These are phyloP conservation scores for Trypanosoma cruzi DNA, from an alignment of 208 protist species.

Conservation along the genomic window DNA sequence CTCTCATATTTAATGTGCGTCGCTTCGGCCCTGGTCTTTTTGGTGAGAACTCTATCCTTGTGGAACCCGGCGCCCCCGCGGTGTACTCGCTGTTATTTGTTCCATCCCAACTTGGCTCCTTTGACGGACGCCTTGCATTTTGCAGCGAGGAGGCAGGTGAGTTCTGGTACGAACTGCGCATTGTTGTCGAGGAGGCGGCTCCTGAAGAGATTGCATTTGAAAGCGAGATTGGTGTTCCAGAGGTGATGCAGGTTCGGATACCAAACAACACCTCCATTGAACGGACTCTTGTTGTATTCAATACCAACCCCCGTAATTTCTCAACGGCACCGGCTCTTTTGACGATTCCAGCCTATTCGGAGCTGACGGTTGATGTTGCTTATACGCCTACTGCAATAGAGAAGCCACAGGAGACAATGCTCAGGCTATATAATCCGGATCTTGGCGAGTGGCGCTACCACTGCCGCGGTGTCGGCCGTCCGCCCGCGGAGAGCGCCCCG, in stretches of 20 bases:
- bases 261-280: conserved; percentile 72
- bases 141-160: conserved; percentile 90
- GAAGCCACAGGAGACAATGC: conserved; percentile 42
- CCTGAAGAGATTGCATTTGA: conserved; percentile 75
- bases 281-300: conserved; percentile 58
- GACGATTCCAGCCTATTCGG: conserved; percentile 52
- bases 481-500: conserved; percentile 49
- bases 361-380: conserved; percentile 57
- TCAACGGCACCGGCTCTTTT: conserved; percentile 40
- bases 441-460: conserved; percentile 86
- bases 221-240: conserved; percentile 70
- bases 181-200: conserved; percentile 69
- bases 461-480: conserved; percentile 63
- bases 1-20: conserved; percentile 79
- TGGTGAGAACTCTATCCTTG: conserved; percentile 70
- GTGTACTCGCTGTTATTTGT: conserved; percentile 86
- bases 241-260: conserved; percentile 58
- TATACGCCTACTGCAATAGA: conserved; percentile 83
- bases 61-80: conserved; percentile 44
- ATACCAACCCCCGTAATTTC: conserved; percentile 73
- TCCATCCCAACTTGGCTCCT: conserved; percentile 75
- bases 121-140: conserved; percentile 82
- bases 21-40: conserved; percentile 75
- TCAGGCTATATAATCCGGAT: conserved; percentile 65
- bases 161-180: conserved; percentile 93